Conservation (phyloP, 768 basidiomycete genomes). For the Pisolithus sp. region DNA sequence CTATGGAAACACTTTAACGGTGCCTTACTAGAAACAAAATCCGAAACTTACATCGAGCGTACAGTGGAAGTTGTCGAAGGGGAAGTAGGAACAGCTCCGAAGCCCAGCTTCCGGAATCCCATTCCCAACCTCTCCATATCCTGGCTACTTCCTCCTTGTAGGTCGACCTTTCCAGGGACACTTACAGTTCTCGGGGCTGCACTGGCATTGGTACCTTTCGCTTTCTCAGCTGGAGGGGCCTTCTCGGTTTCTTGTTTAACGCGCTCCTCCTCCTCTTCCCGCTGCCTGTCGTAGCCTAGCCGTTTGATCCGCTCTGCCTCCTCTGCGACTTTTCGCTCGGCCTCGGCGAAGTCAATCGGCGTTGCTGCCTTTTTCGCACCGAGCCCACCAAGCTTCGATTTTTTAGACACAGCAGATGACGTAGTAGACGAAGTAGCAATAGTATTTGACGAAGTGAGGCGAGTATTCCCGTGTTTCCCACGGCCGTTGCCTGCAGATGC, state of each 20-base stretch:
- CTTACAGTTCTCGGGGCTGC: slow-evolving; percentile 19
- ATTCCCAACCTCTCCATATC: slow-evolving; percentile 55
- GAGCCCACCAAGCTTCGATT: slow-evolving; percentile 66
- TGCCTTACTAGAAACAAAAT: neutral
- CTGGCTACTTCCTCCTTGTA: slow-evolving; percentile 37
- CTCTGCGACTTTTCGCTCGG: slow-evolving; percentile 82
- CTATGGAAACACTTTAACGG: slow-evolving; percentile 14
- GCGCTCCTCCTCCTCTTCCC: slow-evolving; percentile 79
- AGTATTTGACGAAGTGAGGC: slow-evolving; percentile 37
- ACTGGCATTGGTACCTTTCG: slow-evolving; percentile 20
- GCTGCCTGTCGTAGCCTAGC: slow-evolving; percentile 82
- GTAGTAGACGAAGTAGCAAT: slow-evolving; percentile 23
- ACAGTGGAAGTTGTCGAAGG: slow-evolving; percentile 47
- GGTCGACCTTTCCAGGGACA: slow-evolving; percentile 23
- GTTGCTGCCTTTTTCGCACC: slow-evolving; percentile 83
- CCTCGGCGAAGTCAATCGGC: slow-evolving; percentile 90
- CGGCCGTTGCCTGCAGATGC: slow-evolving; percentile 23
- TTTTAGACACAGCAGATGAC: slow-evolving; percentile 40
- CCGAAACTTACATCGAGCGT: slow-evolving; percentile 29
- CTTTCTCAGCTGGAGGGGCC: slow-evolving; percentile 24
- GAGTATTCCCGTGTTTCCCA: slow-evolving; percentile 36
- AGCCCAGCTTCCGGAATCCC: slow-evolving; percentile 77
- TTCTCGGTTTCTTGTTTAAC: slow-evolving; percentile 57
- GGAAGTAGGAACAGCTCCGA: slow-evolving; percentile 71
- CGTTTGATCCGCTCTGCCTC: slow-evolving; percentile 91